Evolutionary conservation across 2,329 filamentous ascomycete genomes (phyloP).

Genomic region (Rhynchosporium secalis): DNA sequence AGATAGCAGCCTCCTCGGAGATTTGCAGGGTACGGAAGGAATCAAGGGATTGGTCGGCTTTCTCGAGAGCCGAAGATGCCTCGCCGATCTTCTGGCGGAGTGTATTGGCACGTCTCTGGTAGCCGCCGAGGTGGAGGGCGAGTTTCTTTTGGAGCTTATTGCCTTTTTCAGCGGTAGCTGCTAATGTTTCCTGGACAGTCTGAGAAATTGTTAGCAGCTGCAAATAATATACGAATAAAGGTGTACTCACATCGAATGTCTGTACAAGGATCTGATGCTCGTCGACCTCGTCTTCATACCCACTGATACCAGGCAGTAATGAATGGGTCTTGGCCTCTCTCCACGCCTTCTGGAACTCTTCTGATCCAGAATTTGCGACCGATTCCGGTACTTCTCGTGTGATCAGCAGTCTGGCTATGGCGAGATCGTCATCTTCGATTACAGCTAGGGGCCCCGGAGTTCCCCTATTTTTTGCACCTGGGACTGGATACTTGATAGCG

Average conservation of each 20-base stretch:
- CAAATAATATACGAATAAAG: not conserved
- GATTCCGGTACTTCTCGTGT: constrained; percentile 47
- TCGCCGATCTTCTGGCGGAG: constrained; percentile 77
- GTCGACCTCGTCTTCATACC: constrained; percentile 70
- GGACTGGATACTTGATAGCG: constrained; percentile 71
- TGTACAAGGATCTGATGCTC: constrained; percentile 43
- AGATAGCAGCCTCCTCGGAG: constrained; percentile 76
- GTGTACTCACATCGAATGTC: constrained; percentile 68
- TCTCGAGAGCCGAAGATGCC: constrained; percentile 71
- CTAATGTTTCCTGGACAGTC: constrained; percentile 72
- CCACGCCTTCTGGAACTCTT: constrained; percentile 56
- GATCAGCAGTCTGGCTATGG: constrained; percentile 75
- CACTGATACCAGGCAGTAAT: constrained; percentile 75
- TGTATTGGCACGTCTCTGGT: constrained; percentile 80
- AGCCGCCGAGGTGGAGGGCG: constrained; percentile 82
- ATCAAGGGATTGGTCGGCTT: constrained; percentile 69
- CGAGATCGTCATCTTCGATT: constrained; percentile 71
- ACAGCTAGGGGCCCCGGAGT: constrained; percentile 58
- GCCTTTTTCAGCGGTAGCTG: constrained; percentile 72
- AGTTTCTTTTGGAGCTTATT: constrained; percentile 94
- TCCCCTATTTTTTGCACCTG: constrained; percentile 64
- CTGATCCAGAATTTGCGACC: constrained; percentile 50
- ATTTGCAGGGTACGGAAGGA: constrained; percentile 75
- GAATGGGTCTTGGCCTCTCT: constrained; percentile 53
- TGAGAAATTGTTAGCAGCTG: constrained; percentile 39